Conservation (phyloP, 805 yeast genomes). For the Metschnikowia gelsemii region DNA sequence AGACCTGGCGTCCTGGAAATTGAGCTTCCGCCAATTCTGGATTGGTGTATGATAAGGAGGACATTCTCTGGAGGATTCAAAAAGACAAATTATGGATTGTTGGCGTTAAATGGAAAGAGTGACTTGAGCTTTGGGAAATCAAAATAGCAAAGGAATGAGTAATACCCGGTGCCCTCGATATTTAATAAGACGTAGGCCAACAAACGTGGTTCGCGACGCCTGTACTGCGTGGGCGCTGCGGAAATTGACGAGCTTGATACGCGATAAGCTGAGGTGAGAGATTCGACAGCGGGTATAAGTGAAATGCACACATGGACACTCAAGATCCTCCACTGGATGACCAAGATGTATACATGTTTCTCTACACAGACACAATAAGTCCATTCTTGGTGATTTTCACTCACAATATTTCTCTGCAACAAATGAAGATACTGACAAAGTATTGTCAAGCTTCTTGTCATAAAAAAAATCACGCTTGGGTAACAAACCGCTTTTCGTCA, state of each 20-base stretch:
- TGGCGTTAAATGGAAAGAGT: neutral
- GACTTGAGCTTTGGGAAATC: neutral
- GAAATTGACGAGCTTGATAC: neutral
- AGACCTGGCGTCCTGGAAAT: slow-evolving; percentile 18
- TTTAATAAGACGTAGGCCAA: neutral
- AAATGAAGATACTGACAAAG: too few relatives aligned
- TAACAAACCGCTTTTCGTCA: slow-evolving; percentile 23
- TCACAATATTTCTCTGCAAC: too few relatives aligned
- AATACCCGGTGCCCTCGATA: neutral
- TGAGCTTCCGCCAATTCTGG: slow-evolving; percentile 14
- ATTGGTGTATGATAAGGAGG: slow-evolving; percentile 13
- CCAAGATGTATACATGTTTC: neutral
- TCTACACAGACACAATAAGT: too few relatives aligned
- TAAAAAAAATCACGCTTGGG: slow-evolving; percentile 28
- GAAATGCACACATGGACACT: too few relatives aligned
- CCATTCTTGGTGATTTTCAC: too few relatives aligned
- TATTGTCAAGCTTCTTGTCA: slow-evolving; percentile 1
- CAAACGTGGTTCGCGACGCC: neutral
- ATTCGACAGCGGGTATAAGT: too few relatives aligned
- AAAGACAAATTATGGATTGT: neutral
- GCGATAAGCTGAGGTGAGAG: too few relatives aligned
- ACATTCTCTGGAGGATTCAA: neutral
- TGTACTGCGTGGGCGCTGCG: neutral
- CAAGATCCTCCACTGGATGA: neutral
- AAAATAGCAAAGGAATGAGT: neutral